Base-by-base conservation (phyloP, 2,329 filamentous ascomycete genomes). In the Blumeria hordei region DNA sequence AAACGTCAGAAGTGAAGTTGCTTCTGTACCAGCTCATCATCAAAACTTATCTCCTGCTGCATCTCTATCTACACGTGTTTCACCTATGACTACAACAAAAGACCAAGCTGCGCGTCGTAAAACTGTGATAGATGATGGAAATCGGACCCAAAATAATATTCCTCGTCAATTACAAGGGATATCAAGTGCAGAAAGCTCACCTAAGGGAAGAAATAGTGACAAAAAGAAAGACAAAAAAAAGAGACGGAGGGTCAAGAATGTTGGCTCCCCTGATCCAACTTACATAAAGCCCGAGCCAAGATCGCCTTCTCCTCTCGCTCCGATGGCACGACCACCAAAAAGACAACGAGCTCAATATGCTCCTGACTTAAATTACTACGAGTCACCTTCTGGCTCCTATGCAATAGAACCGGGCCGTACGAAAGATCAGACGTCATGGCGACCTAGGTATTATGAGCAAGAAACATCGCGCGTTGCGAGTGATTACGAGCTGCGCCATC, bases 11-110 rank as follows among this genome's bases (percentile, higher is more conserved):
- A 28, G 21, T 61, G 71, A 66, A 60, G 56, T 50, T 39, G 69
- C 76, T 54, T 74, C 82, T 58, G 78, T 80, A 54, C 70, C 88
- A 56, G 73, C 88, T 61, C 78, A 80, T 63, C 81, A 80, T 61
- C 82, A 88, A 64, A 81, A 88, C 62, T 76, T 80, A 53, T 81
- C 80, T 37, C 83, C 82, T 44, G 69, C 82, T 63, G 85, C 85
- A 54, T 84, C 85, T 32, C 84, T 85, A 63, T 83, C 85, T 54
- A 79, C 80, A 52, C 81, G 85, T 63, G 78, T 78, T 59, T 73
- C 83, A 65, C 70, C 74, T 59, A 64, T 81, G 68, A 70, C 75
- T 61, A 67, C 70, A 64, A 67, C 70, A 54, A 67, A 68, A 60
- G 59, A 62, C 34, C 62, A 63, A 58, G 63, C 64, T 14, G 55